Percentiles rank a stretch among this genome's conserved stretches.
Evolutionary conservation across 768 basidiomycete genomes (phyloP).

Genomic region (Suillus ampliporus): DNA sequence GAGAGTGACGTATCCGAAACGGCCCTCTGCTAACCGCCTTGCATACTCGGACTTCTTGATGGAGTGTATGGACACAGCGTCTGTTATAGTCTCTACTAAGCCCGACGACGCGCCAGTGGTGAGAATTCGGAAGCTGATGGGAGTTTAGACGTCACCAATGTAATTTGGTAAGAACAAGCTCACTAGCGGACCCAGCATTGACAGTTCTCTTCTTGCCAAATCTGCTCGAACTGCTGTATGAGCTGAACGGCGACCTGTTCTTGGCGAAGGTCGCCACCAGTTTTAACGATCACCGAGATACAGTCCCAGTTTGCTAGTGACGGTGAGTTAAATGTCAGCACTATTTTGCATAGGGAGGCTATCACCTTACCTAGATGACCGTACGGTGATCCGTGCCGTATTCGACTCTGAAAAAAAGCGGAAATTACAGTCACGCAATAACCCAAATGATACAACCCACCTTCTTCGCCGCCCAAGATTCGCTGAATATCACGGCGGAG

Average conservation of each 20-base stretch:
- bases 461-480: constrained; percentile 95
- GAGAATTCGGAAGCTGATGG: constrained; percentile 86
- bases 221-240: constrained; percentile 89
- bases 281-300: constrained; percentile 97
- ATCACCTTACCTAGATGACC: constrained; percentile 80
- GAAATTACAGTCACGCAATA: constrained; percentile 12
- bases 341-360: constrained; percentile 9
- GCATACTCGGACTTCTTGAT: constrained; percentile 99
- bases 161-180: constrained; percentile 23
- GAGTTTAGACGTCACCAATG: constrained; percentile 1
- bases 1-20: constrained; percentile 85
- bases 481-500: constrained; percentile 93
- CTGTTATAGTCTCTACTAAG: constrained; percentile 96
- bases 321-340: background rate
- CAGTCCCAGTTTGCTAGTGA: constrained; percentile 79
- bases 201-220: constrained; percentile 95
- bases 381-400: constrained; percentile 93
- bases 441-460: constrained; percentile 41
- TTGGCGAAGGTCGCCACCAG: constrained; percentile 94
- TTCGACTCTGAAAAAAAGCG: constrained; percentile 64
- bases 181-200: constrained; percentile 95
- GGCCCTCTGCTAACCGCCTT: constrained; percentile 77
- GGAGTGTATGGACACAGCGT: constrained; percentile 97
- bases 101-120: constrained; percentile 95
- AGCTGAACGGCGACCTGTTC: constrained; percentile 97